Evolutionary conservation across 2,329 filamentous ascomycete genomes (phyloP).

Genomic region (Apiospora marii): DNA sequence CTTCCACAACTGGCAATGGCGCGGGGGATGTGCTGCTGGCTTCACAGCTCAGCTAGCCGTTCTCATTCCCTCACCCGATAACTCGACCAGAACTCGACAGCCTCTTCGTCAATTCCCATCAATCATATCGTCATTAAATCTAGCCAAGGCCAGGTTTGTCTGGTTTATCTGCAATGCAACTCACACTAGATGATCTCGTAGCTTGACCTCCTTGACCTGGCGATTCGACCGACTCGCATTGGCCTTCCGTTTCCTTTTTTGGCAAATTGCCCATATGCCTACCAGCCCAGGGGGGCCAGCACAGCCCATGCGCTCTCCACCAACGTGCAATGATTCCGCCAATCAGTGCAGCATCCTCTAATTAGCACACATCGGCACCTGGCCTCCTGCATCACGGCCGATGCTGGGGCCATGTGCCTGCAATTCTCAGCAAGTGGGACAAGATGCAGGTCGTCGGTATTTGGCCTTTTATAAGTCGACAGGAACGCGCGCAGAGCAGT

Average conservation of each 20-base stretch:
- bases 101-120: constrained; percentile 9
- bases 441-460: background rate
- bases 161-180: constrained; percentile 8
- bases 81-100: background rate
- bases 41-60: background rate
- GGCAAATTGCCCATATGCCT: background rate
- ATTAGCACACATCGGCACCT: background rate
- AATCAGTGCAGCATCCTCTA: constrained; percentile 5
- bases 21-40: background rate
- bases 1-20: constrained; percentile 6
- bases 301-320: constrained; percentile 11
- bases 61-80: background rate
- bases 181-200: constrained; percentile 1
- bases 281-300: constrained; percentile 3
- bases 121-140: background rate
- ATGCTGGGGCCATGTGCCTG: constrained; percentile 2
- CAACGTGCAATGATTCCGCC: constrained; percentile 5
- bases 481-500: background rate
- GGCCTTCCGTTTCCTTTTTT: constrained; percentile 4
- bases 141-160: background rate
- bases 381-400: background rate
- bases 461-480: background rate
- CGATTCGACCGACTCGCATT: background rate
- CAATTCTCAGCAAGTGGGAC: background rate
- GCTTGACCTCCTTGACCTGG: background rate